phyloP scores from a whole-genome alignment of 768 basidiomycete genomes.

The Lenzites betulinus region DNA sequence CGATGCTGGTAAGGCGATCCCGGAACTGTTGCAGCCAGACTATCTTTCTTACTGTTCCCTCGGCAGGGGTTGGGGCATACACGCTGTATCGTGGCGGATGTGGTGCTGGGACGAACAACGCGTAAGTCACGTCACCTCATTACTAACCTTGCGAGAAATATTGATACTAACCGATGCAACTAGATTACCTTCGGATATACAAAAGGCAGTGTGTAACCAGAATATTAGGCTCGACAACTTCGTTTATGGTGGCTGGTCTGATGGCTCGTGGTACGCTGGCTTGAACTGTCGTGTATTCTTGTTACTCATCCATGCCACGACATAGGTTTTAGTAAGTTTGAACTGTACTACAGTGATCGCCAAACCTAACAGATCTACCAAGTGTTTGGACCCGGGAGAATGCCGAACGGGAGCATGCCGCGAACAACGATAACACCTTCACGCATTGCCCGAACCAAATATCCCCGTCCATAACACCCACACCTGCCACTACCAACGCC shows the following conservation, averaged over 20 bases:
- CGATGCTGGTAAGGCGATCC: constrained; percentile 3
- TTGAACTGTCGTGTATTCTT: neutral
- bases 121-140: neutral
- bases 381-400: constrained; percentile 28
- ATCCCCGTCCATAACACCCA: neutral
- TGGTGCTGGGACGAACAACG: constrained; percentile 17
- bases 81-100: constrained; percentile 3
- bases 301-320: neutral
- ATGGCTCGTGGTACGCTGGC: constrained; percentile 9
- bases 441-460: constrained; percentile 28
- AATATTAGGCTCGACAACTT: constrained; percentile 20
- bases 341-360: neutral
- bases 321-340: constrained; percentile 20
- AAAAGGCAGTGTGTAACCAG: constrained; percentile 16
- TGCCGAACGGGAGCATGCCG: constrained; percentile 21
- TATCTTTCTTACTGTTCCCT: neutral
- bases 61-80: constrained; percentile 5
- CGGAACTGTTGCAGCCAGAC: no score
- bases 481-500: neutral
- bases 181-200: constrained; percentile 18
- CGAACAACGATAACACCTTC: constrained; percentile 32
- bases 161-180: no score
- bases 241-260: constrained; percentile 14
- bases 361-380: neutral
- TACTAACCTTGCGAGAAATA: neutral